Evolutionary conservation across 371 early-diverging fungal genomes (phyloP).

Genomic region (Rhizomucor pusillus): DNA sequence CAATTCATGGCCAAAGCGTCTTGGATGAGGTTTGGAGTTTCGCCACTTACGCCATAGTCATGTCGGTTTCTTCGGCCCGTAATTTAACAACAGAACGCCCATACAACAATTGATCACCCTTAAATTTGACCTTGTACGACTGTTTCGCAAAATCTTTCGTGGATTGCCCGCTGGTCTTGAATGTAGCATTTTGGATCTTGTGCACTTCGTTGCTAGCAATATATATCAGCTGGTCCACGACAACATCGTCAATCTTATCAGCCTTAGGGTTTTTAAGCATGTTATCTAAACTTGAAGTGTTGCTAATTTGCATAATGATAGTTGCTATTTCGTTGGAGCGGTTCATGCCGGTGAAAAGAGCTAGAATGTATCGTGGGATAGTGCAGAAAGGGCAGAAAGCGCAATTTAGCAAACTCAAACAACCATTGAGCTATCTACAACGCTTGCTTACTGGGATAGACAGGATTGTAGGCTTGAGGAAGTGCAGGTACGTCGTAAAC

Average conservation of each 20-base stretch:
- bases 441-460: constrained; percentile 37
- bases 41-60: constrained; percentile 31
- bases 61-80: constrained; percentile 47
- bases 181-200: constrained; percentile 31
- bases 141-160: constrained; percentile 49
- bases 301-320: constrained; percentile 13
- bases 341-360: constrained; percentile 33
- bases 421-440: too few relatives aligned
- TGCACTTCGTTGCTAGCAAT: constrained; percentile 40
- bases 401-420: background rate
- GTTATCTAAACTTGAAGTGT: constrained; percentile 8
- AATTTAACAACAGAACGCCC: constrained; percentile 46
- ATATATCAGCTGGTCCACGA: constrained; percentile 27
- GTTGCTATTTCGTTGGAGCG: constrained; percentile 29
- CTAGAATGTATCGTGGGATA: too few relatives aligned
- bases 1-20: background rate
- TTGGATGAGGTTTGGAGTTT: too few relatives aligned
- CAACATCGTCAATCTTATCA: constrained; percentile 3
- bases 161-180: constrained; percentile 45
- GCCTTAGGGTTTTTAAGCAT: constrained; percentile 13
- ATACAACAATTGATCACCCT: constrained; percentile 17
- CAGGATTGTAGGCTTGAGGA: constrained; percentile 48
- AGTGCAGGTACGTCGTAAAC: constrained; percentile 39
- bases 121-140: constrained; percentile 43
- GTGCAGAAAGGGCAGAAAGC: background rate